Conservation (phyloP, 176 grass and related monocot genomes). For the Musa beccarii region DNA sequence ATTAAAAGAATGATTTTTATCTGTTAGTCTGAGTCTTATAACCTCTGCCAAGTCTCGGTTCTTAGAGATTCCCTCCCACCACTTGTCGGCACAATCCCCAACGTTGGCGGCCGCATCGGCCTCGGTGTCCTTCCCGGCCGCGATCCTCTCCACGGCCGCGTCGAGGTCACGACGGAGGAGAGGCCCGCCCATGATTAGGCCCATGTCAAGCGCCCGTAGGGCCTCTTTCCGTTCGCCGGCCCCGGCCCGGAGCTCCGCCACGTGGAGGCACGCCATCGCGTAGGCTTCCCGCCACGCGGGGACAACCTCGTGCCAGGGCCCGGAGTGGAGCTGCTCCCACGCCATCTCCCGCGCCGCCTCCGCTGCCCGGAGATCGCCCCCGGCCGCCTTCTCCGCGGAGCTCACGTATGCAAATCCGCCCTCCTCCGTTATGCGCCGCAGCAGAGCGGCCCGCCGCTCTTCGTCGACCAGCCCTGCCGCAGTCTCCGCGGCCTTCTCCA, state of each 20-base stretch:
- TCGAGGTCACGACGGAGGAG: conserved; percentile 70
- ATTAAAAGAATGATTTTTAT: neutral
- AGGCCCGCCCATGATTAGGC: conserved; percentile 78
- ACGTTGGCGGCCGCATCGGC: neutral
- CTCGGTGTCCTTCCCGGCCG: conserved; percentile 1
- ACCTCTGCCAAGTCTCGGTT: conserved; percentile 52
- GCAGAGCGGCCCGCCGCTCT: conserved; percentile 48
- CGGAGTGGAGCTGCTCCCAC: conserved; percentile 92
- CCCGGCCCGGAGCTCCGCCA: conserved; percentile 39
- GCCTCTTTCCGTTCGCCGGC: conserved; percentile 39
- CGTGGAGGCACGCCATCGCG: conserved; percentile 78
- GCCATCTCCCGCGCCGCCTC: conserved; percentile 92
- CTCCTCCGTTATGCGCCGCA: conserved; percentile 72
- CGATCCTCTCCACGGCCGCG: conserved; percentile 35
- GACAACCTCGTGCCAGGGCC: conserved; percentile 56
- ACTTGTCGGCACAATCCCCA: conserved; percentile 20
- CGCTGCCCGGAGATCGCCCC: conserved; percentile 68
- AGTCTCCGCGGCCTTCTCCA: conserved; percentile 7
- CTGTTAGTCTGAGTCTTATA: conserved; percentile 2
- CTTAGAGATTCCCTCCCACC: conserved; percentile 42
- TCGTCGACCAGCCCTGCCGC: conserved; percentile 11
- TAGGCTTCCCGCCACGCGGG: conserved; percentile 70
- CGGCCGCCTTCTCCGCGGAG: conserved; percentile 67
- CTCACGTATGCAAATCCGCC: conserved; percentile 89
- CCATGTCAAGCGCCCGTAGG: conserved; percentile 79